Conservation (phyloP, 768 basidiomycete genomes). For the Trametes cubensis region DNA sequence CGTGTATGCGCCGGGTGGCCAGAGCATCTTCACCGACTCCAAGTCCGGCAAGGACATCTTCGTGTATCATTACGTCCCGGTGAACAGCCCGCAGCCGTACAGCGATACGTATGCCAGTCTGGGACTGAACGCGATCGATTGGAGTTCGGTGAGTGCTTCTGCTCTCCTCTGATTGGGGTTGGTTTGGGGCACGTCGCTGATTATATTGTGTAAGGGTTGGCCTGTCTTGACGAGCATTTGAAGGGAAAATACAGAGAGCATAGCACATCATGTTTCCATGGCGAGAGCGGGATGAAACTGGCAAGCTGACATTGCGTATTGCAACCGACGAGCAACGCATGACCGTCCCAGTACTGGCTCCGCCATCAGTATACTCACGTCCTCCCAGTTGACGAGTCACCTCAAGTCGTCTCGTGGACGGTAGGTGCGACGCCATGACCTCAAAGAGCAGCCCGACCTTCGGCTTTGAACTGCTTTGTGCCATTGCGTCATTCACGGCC, state of each 20-base stretch:
- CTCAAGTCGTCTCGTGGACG: too few relatives aligned
- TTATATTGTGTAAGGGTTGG: slow-evolving; percentile 16
- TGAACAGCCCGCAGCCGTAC: slow-evolving; percentile 20
- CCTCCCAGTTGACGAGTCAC: too few relatives aligned
- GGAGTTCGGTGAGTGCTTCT: slow-evolving; percentile 23
- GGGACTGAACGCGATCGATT: slow-evolving; percentile 25
- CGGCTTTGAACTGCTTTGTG: background rate
- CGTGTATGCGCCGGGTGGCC: slow-evolving; percentile 35
- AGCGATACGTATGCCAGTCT: slow-evolving; percentile 18
- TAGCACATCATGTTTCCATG: too few relatives aligned
- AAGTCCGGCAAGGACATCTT: slow-evolving; percentile 22
- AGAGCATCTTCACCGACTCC: slow-evolving; percentile 20
- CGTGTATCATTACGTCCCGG: slow-evolving; percentile 27
- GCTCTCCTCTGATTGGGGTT: background rate
- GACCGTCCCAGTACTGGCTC: too few relatives aligned
- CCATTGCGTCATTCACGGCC: background rate
- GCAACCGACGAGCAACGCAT: too few relatives aligned
- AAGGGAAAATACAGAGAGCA: background rate
- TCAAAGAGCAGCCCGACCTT: too few relatives aligned
- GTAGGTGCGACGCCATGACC: too few relatives aligned
- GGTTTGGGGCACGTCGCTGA: background rate
- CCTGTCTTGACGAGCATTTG: slow-evolving; percentile 20
- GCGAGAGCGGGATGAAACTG: too few relatives aligned
- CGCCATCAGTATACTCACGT: too few relatives aligned
- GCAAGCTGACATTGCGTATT: too few relatives aligned